Evolutionary conservation across 2,329 filamentous ascomycete species (phyloP), one percentile per base, ranked within the genome.

Genomic region (Botryosphaeria dothidea): DNA sequence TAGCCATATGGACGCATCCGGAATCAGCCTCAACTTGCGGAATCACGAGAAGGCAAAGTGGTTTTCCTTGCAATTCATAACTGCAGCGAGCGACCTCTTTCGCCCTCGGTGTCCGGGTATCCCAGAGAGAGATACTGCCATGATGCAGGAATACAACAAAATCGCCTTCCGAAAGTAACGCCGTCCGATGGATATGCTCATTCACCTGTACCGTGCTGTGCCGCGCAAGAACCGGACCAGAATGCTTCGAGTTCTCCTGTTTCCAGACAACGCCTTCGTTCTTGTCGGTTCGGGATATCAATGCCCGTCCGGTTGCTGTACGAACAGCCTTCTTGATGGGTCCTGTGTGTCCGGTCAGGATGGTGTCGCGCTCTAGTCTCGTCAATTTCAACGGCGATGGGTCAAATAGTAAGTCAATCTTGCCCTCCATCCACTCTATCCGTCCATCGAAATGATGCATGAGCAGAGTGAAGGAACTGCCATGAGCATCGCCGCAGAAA

Each of bases 201-300:
- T 83, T 81, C 41, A 89, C 86, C 3, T 85, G 83, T 52, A 96
- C 87, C 3, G 86, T 83, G 68, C 89, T 92, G 71, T 91, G 88
- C 5, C 89, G 86, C 45, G 85, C 79, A 9, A 95, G 80, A 11
- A 82, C 84, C 56, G 84, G 83, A 31, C 83, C 82, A 52, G 73
- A 77, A 19, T 70, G 66, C 58, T 81, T 79, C 45, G 80, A 80
- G 27, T 82, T 77, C 62, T 82, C 79, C 74, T 96, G 91, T 67
- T 86, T 88, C 93, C 93, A 97, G 3, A 97, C 85, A 68, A 94
- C 88, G 65, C 89, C 90, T 75, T 96, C 92, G 66, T 92, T 91
- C 48, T 88, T 83, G 66, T 88, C 84, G 0, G 93, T 96, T 60
- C 92, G 85, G 6, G 93, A 96, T 34, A 96, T 88, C 48, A 97